Conservation (phyloP, 805 yeast genomes). For the Saturnispora ahearnii region DNA sequence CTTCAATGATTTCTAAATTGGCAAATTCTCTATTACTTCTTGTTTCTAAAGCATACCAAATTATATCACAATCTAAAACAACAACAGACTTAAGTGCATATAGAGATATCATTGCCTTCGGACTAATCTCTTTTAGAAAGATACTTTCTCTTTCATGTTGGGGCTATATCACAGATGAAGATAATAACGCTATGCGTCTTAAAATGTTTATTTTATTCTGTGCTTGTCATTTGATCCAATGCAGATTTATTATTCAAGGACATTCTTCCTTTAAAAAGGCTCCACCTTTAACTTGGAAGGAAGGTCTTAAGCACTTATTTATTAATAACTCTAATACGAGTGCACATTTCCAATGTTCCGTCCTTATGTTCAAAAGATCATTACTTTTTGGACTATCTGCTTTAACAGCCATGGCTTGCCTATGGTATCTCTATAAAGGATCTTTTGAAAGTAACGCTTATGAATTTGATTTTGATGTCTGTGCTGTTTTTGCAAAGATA, state of each 20-base stretch:
- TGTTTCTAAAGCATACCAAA: conserved; percentile 2
- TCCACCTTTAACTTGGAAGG: conserved; percentile 6
- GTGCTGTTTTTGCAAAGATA: background rate
- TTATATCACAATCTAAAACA: background rate
- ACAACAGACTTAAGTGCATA: conserved; percentile 3
- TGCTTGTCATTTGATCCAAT: conserved; percentile 20
- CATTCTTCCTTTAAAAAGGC: conserved; percentile 5
- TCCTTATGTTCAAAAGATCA: conserved; percentile 2
- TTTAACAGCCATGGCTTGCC: background rate
- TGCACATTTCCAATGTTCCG: background rate
- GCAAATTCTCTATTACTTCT: conserved; percentile 14
- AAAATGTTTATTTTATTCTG: conserved; percentile 23
- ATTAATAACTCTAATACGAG: background rate
- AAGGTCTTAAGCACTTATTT: conserved; percentile 18
- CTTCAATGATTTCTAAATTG: conserved; percentile 17
- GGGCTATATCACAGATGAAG: conserved; percentile 23
- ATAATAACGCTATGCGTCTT: conserved; percentile 21
- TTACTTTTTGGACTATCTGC: background rate
- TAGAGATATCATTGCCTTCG: conserved; percentile 19
- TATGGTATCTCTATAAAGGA: background rate
- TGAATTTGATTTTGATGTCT: background rate
- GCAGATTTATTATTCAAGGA: conserved; percentile 20
- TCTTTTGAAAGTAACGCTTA: background rate
- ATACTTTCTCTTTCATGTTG: conserved; percentile 21
- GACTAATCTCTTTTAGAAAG: conserved; percentile 22